Evolutionary conservation across 2,329 filamentous ascomycete species (phyloP), one percentile per base, ranked within the genome.

Genomic region (Rutstroemia sydowiana): DNA sequence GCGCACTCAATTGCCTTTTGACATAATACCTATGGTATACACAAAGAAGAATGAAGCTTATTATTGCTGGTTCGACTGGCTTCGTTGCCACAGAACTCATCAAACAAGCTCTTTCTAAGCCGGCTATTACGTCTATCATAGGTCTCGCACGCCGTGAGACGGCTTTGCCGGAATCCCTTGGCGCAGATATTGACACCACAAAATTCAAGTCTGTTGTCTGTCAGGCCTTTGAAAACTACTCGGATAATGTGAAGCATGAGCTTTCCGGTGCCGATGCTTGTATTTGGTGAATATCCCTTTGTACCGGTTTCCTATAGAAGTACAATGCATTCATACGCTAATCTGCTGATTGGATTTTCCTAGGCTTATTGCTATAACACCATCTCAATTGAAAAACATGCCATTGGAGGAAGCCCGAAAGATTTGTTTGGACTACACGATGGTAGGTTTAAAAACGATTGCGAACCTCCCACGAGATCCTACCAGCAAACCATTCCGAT

Each of bases 351-450:
- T 28, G 21, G 10, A n/a, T 0, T 63, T 63, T 23, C 47, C 54
- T 28, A 64, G 71, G 71, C 68, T 68, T 13, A 65, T 77, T 16
- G 72, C 70, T 3, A 61, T 76, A 10, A 74, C 69, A 0, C 75
- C 70, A 0, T 57, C 55, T 3, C 69, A 70, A 41, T 54, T 62
- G 0, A 64, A 55, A 11, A 46, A 51, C 0, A 59, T 67, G 46
- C 57, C 63, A 0, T 69, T 62, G 54, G 68, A 71, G 0, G 64
- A 72, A 14, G 67, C 70, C 0, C 61, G 64, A 16, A 68, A 66
- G 26, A 63, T 76, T 1, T 77, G 71, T 53, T 66, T 69, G 2
- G 70, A 67, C 37, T 70, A 65, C 50, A 67, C 70, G 0, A 42
- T 69, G 3, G 56, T 49, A 1, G 68, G 64, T 0, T 55, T 74